Base-by-base conservation (phyloP, 83 land plant genomes). In the Thuja plicata region DNA sequence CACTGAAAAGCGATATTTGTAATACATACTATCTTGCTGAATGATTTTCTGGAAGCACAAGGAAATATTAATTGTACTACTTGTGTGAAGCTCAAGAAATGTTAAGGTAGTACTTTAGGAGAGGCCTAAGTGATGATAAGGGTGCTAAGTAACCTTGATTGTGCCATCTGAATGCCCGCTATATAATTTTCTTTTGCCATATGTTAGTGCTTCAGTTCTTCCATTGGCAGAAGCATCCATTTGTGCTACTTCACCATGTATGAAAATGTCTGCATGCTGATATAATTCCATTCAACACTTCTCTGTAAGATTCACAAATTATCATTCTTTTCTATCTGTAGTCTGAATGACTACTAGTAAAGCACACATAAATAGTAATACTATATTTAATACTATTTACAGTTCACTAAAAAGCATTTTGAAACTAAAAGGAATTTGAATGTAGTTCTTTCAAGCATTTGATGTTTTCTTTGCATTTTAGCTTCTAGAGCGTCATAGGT, bases 161-260 rank as follows among this genome's bases (percentile, higher is more conserved):
- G 86, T 85, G 66, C 62, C 86, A 85, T 85, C 41, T 54, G 40
- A 32, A 35, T 54, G 66, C 12, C 66, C 41, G 2, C 41, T 84
- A 32, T 34, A 84, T 84, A 84, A 17, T 41, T 52, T 52, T 84
- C 86, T 84, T 84, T 84, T 30, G 24, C 86, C 40, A 16, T 84
- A 52, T 35, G 62, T 41, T 5, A 52, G 37, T 3, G 60, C 86
- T 52, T 84, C 60, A 84, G 62, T 84, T 84, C 86, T 84, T 84
- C 86, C 86, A 84, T 84, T 84, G 19, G 4, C 86, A 52, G 86
- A 84, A 84, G 86, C 86, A 84, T 84, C 86, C 86, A 84, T 54
- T 52, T 85, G 57, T 50, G 86, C 86, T 52, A 85, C 86, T 54
- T 85, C 86, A 54, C 57, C 86, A 52, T 85, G 38, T 30, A 85